A percentile compares a stretch with the other conserved stretches of the same genome.
Evolutionary conservation across 345 rosid species (phyloP).

Genomic region (Alliaria petiolata): DNA sequence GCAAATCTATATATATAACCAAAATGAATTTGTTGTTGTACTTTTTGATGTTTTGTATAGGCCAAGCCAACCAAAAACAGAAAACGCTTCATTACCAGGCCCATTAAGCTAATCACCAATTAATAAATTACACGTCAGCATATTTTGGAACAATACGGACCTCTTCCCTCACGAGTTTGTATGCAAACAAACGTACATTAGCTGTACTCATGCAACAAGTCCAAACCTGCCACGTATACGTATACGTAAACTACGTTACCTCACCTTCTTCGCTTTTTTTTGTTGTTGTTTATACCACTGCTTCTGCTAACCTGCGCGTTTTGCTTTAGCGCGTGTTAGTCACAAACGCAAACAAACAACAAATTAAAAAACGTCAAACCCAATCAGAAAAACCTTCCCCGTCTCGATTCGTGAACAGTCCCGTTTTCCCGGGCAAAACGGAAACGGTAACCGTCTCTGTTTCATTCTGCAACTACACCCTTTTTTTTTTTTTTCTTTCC

Average conservation of each 20-base stretch:
- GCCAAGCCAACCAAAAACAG: too few species aligned
- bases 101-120: slow-evolving; percentile 13
- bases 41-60: too few species aligned
- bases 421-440: slow-evolving; percentile 57
- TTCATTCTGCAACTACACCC: slow-evolving; percentile 13
- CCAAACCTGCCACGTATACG: slow-evolving; percentile 23
- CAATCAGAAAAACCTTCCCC: background rate
- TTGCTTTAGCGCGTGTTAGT: background rate
- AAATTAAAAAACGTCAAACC: background rate
- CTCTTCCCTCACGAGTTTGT: slow-evolving; percentile 29
- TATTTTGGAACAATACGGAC: background rate
- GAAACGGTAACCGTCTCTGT: slow-evolving; percentile 34
- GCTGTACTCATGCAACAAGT: slow-evolving; percentile 20
- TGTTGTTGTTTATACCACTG: too few species aligned
- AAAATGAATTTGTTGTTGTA: too few species aligned
- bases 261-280: too few species aligned
- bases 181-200: slow-evolving; percentile 29
- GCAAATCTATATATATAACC: background rate
- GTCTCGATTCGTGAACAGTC: slow-evolving; percentile 24
- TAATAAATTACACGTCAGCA: slow-evolving; percentile 1
- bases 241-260: slow-evolving; percentile 3
- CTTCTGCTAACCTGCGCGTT: background rate
- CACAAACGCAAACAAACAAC: background rate
- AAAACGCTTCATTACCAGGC: background rate
- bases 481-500: background rate